Conservation (phyloP, 1,284 basidiomycete species). For the Tremellales sp. region DNA sequence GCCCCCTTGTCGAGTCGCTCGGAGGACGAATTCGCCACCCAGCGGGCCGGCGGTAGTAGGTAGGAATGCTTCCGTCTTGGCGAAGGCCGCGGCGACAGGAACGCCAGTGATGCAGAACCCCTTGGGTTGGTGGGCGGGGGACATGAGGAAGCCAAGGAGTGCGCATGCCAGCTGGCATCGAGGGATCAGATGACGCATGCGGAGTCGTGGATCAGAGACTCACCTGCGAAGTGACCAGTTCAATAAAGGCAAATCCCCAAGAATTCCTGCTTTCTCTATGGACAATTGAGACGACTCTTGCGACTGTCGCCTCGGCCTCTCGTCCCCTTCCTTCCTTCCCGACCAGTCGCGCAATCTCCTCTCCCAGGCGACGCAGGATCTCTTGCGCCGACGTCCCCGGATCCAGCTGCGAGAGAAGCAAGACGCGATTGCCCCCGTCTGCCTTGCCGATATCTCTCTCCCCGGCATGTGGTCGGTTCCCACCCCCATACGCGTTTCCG, state of each 20-base stretch:
- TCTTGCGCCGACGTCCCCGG: conserved; percentile 65
- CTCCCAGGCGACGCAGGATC: conserved; percentile 51
- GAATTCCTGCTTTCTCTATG: conserved; percentile 76
- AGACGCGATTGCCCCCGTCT: conserved; percentile 52
- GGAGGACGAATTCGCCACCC: conserved; percentile 32
- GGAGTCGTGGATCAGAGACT: conserved; percentile 23
- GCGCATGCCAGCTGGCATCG: conserved; percentile 56
- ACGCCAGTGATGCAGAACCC: conserved; percentile 82
- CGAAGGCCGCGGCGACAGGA: conserved; percentile 82
- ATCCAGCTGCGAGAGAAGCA: conserved; percentile 83
- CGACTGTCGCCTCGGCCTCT: conserved; percentile 74
- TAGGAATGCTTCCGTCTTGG: conserved; percentile 78
- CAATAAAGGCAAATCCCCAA: conserved; percentile 89
- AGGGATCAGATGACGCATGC: conserved; percentile 9
- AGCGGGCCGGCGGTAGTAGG: conserved; percentile 58
- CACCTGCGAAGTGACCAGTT: conserved; percentile 78
- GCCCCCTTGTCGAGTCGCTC: conserved; percentile 32
- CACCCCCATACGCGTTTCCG: conserved; percentile 83
- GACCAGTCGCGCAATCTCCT: conserved; percentile 60
- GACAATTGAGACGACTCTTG: conserved; percentile 76
- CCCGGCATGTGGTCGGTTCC: conserved; percentile 84
- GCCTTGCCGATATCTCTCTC: conserved; percentile 74
- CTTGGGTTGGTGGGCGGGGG: conserved; percentile 72
- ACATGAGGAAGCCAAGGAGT: conserved; percentile 74
- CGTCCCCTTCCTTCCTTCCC: conserved; percentile 67